A percentile compares a stretch with the other conserved stretches of the same genome.
These are phyloP conservation scores for Austroboletus novae-zelandiae DNA, from an alignment of 1,284 basidiomycete genomes.

Conservation along the genomic window DNA sequence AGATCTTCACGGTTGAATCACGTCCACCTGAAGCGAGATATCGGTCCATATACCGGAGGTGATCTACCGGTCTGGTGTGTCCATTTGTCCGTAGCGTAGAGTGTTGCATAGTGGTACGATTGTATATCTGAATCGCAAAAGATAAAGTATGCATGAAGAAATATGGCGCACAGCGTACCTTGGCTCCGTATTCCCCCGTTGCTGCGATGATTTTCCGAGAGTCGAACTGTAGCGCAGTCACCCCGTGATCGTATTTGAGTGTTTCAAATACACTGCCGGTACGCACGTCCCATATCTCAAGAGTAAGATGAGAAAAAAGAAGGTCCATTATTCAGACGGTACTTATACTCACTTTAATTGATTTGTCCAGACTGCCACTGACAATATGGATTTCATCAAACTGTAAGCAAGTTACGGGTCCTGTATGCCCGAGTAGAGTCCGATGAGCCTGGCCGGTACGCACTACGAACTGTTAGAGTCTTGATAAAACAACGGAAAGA, in stretches of 20 bases:
- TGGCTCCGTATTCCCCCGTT: constrained; percentile 90
- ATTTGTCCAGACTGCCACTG: constrained; percentile 91
- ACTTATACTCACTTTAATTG: constrained; percentile 67
- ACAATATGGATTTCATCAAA: constrained; percentile 96
- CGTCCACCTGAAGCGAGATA: constrained; percentile 91
- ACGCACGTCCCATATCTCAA: constrained; percentile 94
- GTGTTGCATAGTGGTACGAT: constrained; percentile 91
- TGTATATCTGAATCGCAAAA: constrained; percentile 72
- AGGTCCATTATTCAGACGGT: neutral
- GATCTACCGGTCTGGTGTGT: constrained; percentile 88
- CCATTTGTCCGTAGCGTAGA: constrained; percentile 86
- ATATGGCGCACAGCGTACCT: constrained; percentile 49
- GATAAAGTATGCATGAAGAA: neutral
- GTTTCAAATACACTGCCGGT: constrained; percentile 88
- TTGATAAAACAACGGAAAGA: constrained; percentile 1
- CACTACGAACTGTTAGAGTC: constrained; percentile 53
- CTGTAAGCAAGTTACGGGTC: constrained; percentile 91
- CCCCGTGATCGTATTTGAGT: constrained; percentile 87
- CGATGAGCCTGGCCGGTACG: constrained; percentile 97
- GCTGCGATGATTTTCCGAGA: constrained; percentile 91
- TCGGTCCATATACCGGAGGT: constrained; percentile 92
- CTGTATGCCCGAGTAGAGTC: constrained; percentile 91
- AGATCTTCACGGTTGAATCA: constrained; percentile 90
- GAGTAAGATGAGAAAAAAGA: constrained; percentile 1
- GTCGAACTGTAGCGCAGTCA: constrained; percentile 94